Percentiles rank a stretch among this genome's conserved stretches.
Evolutionary conservation across 2,329 filamentous ascomycete genomes (phyloP).

Genomic region (Akanthomyces uredinophilus): DNA sequence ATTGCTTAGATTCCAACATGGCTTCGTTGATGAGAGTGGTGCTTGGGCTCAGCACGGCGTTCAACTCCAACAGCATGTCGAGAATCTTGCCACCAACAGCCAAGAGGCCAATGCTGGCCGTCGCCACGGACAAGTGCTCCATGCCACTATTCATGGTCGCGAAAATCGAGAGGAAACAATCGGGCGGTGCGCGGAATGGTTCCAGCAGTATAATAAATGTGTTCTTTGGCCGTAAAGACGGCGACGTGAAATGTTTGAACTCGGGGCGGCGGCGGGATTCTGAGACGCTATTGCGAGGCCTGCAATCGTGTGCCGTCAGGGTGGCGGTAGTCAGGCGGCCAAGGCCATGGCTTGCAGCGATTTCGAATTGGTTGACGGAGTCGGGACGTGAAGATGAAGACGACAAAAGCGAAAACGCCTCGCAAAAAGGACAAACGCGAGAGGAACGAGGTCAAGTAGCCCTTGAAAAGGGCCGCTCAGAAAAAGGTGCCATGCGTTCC

Average conservation of each 20-base stretch:
- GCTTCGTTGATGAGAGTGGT: slow-evolving; percentile 27
- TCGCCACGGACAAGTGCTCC: slow-evolving; percentile 30
- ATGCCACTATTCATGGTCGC: slow-evolving; percentile 10
- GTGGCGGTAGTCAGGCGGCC: slow-evolving; percentile 11
- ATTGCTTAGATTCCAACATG: slow-evolving; percentile 33
- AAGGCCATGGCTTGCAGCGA: slow-evolving; percentile 5
- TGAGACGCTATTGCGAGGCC: slow-evolving; percentile 12
- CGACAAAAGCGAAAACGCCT: background rate
- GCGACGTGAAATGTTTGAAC: slow-evolving; percentile 11
- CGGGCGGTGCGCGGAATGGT: background rate
- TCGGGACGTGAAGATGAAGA: background rate
- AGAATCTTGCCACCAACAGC: slow-evolving; percentile 30
- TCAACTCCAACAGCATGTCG: slow-evolving; percentile 32
- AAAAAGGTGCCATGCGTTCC: slow-evolving; percentile 8
- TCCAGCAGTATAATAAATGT: background rate
- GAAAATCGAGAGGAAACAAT: background rate
- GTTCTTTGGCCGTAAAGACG: slow-evolving; percentile 8
- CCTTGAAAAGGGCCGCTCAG: background rate
- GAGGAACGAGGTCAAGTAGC: background rate
- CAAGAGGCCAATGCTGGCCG: slow-evolving; percentile 33
- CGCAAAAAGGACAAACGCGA: background rate
- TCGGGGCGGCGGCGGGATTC: slow-evolving; percentile 9
- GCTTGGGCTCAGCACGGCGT: slow-evolving; percentile 24
- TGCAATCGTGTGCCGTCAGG: slow-evolving; percentile 11
- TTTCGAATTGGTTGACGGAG: background rate